Conservation (phyloP, 257 asterid species). For the Rubia yunnanensis region DNA sequence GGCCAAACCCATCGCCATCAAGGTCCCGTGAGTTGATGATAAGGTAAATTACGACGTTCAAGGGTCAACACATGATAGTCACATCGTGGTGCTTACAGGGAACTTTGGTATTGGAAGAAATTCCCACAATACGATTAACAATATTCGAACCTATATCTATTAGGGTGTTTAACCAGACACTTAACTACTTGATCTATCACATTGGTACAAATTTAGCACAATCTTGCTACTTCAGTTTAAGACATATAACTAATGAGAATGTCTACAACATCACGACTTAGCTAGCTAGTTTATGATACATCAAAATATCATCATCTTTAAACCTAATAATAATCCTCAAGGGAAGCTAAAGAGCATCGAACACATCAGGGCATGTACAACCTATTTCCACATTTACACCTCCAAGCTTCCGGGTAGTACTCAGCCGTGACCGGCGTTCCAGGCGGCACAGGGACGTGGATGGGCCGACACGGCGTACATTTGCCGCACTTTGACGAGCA, state of each 20-base stretch:
- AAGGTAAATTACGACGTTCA: too few species aligned
- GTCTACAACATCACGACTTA: too few species aligned
- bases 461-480: conserved; percentile 58
- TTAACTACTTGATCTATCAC: too few species aligned
- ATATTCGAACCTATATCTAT: too few species aligned
- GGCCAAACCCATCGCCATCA: too few species aligned
- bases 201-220: too few species aligned
- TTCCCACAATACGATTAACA: too few species aligned
- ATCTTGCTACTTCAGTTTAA: background rate
- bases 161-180: too few species aligned
- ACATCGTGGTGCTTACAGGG: too few species aligned
- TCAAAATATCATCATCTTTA: background rate
- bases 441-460: conserved; percentile 51
- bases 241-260: background rate
- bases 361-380: conserved; percentile 23
- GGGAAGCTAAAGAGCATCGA: background rate
- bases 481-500: conserved; percentile 43
- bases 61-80: too few species aligned
- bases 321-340: background rate
- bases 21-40: too few species aligned
- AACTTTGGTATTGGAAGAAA: too few species aligned
- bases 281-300: background rate
- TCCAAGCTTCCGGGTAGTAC: conserved; percentile 38
- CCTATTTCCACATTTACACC: conserved; percentile 28
- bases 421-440: conserved; percentile 50